Conservation (phyloP, 805 yeast species). For the Candida easanensis region DNA sequence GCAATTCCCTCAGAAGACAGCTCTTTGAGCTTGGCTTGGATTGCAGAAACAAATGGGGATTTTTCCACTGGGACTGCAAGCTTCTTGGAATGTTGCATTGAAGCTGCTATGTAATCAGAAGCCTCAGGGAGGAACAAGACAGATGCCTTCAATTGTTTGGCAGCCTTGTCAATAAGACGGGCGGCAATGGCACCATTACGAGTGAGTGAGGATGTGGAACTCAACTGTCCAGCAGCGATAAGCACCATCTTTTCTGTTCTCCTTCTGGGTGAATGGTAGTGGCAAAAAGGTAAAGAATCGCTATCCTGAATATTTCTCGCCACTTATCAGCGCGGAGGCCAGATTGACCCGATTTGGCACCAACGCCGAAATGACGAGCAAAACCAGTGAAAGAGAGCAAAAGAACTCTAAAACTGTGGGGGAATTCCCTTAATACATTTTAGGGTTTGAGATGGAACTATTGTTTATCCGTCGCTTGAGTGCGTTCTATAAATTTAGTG, state of each 20-base stretch:
- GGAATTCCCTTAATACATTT: too few species aligned
- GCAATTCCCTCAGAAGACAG: constrained; percentile 34
- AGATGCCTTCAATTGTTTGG: constrained; percentile 49
- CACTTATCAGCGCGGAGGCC: constrained; percentile 1
- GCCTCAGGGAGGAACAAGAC: constrained; percentile 92
- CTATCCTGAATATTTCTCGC: neutral
- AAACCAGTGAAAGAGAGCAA: too few species aligned
- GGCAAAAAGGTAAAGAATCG: neutral
- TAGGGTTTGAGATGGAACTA: too few species aligned
- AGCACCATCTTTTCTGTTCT: constrained; percentile 43
- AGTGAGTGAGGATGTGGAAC: constrained; percentile 62
- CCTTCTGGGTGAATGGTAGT: too few species aligned
- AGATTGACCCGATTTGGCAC: neutral
- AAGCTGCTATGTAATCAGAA: constrained; percentile 73
- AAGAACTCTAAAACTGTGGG: too few species aligned
- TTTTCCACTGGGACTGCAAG: constrained; percentile 50
- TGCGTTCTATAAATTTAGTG: too few species aligned
- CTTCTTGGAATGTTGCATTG: constrained; percentile 49
- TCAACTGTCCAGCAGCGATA: constrained; percentile 84
- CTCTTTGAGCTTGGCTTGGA: constrained; percentile 43
- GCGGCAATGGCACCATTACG: constrained; percentile 61
- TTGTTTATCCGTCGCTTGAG: too few species aligned
- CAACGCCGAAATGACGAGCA: neutral
- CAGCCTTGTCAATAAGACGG: constrained; percentile 61
- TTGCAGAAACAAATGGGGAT: constrained; percentile 40